These are phyloP conservation scores for Amphirosellinia nigrospora DNA, from an alignment of 495 filamentous ascomycete species.

Conservation along the genomic window DNA sequence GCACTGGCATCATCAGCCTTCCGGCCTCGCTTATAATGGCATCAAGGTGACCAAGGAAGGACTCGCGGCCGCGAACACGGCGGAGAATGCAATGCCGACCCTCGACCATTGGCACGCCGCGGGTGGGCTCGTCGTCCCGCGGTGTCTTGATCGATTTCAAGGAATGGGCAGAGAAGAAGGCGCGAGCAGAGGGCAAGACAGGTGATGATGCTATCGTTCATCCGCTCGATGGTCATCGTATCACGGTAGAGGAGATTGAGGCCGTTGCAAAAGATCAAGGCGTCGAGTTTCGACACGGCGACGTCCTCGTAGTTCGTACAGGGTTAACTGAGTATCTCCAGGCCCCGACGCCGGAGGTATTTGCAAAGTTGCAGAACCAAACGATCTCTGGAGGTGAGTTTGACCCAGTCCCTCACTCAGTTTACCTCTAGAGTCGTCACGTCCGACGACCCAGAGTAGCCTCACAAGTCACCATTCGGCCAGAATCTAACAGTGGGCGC, in stretches of 20 bases:
- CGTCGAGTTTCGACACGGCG: constrained; percentile 62
- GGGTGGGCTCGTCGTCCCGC: constrained; percentile 61
- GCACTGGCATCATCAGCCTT: constrained; percentile 60
- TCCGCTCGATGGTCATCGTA: constrained; percentile 64
- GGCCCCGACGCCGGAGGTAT: constrained; percentile 50
- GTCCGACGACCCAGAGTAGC: background rate
- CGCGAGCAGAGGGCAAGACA: constrained; percentile 43
- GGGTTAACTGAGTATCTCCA: constrained; percentile 68
- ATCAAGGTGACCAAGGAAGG: constrained; percentile 40
- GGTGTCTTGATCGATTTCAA: constrained; percentile 64
- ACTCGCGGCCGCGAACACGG: constrained; percentile 32
- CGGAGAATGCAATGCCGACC: constrained; percentile 42
- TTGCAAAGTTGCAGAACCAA: constrained; percentile 46
- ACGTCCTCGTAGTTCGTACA: constrained; percentile 71
- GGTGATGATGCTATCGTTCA: constrained; percentile 48
- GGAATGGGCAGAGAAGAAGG: constrained; percentile 50
- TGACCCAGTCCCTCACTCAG: background rate
- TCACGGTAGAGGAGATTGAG: constrained; percentile 63
- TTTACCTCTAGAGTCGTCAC: background rate
- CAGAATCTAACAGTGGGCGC: background rate
- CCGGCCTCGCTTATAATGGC: constrained; percentile 62
- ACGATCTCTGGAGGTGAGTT: constrained; percentile 37
- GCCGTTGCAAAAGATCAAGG: constrained; percentile 63
- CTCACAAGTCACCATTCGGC: background rate
- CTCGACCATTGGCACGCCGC: constrained; percentile 50